Percentiles rank a stretch among this genome's conserved stretches.
Conservation (phyloP, 345 rosid species). For the Camelina neglecta region DNA sequence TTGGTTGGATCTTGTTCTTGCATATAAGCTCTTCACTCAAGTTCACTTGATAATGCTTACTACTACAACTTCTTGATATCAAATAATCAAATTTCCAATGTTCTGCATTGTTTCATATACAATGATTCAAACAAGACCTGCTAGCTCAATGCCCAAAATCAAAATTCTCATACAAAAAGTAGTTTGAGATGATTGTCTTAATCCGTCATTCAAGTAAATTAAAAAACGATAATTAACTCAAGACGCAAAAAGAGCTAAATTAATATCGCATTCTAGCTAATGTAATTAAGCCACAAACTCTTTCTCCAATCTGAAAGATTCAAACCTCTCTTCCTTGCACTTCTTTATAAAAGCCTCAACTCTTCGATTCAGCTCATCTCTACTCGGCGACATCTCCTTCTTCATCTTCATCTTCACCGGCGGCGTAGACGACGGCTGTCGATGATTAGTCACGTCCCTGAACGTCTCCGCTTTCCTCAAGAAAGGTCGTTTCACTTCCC, state of each 20-base stretch:
- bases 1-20: conserved; percentile 22
- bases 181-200: too few species aligned
- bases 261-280: not conserved
- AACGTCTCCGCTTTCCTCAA: conserved; percentile 70
- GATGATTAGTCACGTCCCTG: conserved; percentile 61
- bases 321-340: conserved; percentile 70
- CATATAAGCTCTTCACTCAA: conserved; percentile 56
- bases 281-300: too few species aligned
- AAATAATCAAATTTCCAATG: not conserved
- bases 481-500: conserved; percentile 14
- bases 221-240: not conserved
- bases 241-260: conserved; percentile 1
- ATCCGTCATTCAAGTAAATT: too few species aligned
- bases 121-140: too few species aligned
- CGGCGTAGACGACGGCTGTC: conserved; percentile 44
- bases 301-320: conserved; percentile 59
- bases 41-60: conserved; percentile 28
- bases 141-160: not conserved
- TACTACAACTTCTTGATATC: not conserved
- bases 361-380: conserved; percentile 80
- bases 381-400: conserved; percentile 58
- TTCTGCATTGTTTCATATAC: not conserved
- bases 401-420: conserved; percentile 34
- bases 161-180: too few species aligned
- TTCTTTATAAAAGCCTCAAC: conserved; percentile 82